phyloP scores from a whole-genome alignment of 129 eudicot species.

The Arctium minus region DNA sequence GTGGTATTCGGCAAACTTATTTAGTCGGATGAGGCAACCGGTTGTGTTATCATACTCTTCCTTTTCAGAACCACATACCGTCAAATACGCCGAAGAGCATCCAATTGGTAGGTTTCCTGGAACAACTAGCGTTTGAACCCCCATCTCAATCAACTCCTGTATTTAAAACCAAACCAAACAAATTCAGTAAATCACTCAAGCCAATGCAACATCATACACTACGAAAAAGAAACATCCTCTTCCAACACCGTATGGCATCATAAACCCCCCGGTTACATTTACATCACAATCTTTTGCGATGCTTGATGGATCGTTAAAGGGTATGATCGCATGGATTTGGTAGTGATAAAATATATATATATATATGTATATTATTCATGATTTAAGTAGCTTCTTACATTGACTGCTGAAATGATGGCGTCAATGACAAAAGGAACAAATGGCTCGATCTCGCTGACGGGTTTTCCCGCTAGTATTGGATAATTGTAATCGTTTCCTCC shows the following conservation, averaged over 20 bases:
- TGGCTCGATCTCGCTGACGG: constrained; percentile 15
- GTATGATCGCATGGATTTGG: no score
- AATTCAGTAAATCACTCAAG: background rate
- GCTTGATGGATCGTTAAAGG: no score
- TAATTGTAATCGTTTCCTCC: constrained; percentile 70
- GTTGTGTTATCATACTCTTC: constrained; percentile 38
- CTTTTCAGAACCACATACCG: background rate
- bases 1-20: constrained; percentile 31
- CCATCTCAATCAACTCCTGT: constrained; percentile 39
- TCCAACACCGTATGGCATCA: background rate
- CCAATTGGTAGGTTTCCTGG: constrained; percentile 52
- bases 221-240: background rate
- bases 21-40: constrained; percentile 31
- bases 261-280: no score
- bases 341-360: no score
- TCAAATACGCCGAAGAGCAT: constrained; percentile 31
- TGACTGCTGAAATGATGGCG: constrained; percentile 35
- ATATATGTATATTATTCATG: no score
- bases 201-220: background rate
- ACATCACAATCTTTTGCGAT: no score
- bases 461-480: constrained; percentile 33
- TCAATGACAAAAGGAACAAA: constrained; percentile 32
- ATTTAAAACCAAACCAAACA: background rate
- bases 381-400: constrained; percentile 26
- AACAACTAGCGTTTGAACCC: constrained; percentile 37